These are phyloP conservation scores for Russula brevipes DNA, from an alignment of 768 basidiomycete species.

Conservation along the genomic window DNA sequence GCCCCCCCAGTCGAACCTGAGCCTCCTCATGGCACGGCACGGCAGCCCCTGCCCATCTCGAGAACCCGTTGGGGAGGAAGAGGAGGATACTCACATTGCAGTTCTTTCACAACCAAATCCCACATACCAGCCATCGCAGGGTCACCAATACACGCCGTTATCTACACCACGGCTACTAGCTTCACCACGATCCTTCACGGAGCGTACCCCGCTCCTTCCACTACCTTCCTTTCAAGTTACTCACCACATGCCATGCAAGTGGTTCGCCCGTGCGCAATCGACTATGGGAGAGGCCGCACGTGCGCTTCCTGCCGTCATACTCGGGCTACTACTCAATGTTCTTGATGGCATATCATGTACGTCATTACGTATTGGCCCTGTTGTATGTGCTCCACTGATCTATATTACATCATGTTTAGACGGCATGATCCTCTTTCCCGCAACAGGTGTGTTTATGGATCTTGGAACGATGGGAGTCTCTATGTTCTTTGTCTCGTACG, in stretches of 20 bases:
- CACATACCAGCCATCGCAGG: background rate
- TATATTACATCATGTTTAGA: constrained; percentile 40
- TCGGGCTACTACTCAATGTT: constrained; percentile 83
- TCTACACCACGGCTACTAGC: background rate
- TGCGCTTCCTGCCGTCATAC: constrained; percentile 75
- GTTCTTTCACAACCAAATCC: constrained; percentile 7
- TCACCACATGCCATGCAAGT: constrained; percentile 12
- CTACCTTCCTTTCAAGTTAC: constrained; percentile 2
- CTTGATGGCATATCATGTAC: constrained; percentile 90
- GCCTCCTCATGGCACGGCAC: constrained; percentile 34
- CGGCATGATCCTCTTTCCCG: constrained; percentile 95
- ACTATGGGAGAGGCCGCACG: constrained; percentile 26
- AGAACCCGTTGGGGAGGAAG: constrained; percentile 11
- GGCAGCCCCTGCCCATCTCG: constrained; percentile 15
- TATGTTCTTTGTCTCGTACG: constrained; percentile 87
- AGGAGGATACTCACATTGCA: constrained; percentile 1
- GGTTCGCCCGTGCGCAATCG: constrained; percentile 8
- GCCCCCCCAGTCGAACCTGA: constrained; percentile 33
- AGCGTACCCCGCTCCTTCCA: constrained; percentile 20
- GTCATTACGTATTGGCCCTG: constrained; percentile 29
- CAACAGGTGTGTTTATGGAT: constrained; percentile 67
- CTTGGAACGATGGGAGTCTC: constrained; percentile 89
- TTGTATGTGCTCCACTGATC: background rate
- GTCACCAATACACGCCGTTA: background rate
- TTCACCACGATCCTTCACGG: constrained; percentile 15